These are phyloP conservation scores for Pseudocohnilembus persalinus DNA, from an alignment of 169 alveolate species.

Conservation along the genomic window DNA sequence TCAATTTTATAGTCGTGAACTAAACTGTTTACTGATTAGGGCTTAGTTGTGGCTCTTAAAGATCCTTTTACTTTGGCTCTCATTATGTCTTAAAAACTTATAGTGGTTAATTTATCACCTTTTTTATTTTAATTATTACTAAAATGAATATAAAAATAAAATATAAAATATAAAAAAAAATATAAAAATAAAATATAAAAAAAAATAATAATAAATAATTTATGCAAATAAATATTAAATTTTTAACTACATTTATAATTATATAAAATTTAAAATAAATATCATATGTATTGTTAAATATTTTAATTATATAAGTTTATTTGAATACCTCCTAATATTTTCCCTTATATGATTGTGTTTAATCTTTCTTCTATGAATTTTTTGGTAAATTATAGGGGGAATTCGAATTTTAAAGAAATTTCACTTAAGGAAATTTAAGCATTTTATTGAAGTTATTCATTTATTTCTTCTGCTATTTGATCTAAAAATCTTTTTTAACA, in stretches of 20 bases:
- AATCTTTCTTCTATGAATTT: conserved; percentile 11
- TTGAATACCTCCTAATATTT: background rate
- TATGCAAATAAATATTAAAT: too few relatives aligned
- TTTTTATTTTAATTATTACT: too few relatives aligned
- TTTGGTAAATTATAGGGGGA: conserved; percentile 25
- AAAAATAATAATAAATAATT: too few relatives aligned
- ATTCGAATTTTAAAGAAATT: conserved; percentile 18
- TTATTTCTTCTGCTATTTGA: conserved; percentile 36
- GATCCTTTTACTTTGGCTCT: conserved; percentile 17
- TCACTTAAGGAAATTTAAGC: conserved; percentile 21
- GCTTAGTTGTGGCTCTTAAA: conserved; percentile 17
- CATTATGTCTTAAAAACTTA: conserved; percentile 2
- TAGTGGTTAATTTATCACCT: conserved; percentile 17
- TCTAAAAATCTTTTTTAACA: background rate
- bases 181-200: too few relatives aligned
- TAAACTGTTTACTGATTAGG: background rate
- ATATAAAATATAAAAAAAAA: too few relatives aligned
- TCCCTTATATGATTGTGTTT: background rate
- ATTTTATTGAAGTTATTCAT: conserved; percentile 30
- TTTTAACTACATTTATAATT: too few relatives aligned
- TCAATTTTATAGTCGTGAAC: conserved; percentile 11
- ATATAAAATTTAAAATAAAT: too few relatives aligned
- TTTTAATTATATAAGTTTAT: too few relatives aligned
- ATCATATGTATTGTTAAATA: too few relatives aligned
- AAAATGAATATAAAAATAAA: too few relatives aligned